Evolutionary conservation across 352 stramenopile species (phyloP).

Genomic region (Globisporangium solare): DNA sequence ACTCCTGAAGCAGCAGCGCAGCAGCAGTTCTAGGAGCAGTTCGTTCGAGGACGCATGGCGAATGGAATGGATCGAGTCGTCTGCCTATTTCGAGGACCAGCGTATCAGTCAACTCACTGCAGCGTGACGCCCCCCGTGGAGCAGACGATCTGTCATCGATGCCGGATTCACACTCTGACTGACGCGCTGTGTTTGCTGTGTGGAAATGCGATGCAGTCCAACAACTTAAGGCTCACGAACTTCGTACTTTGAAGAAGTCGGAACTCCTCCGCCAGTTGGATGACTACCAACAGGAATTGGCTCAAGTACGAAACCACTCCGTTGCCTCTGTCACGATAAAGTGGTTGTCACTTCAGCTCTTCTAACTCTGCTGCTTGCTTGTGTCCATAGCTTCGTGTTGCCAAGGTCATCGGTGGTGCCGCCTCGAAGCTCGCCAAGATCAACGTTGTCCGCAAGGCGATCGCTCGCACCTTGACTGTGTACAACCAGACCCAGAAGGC

Average conservation of each 20-base stretch:
- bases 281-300: slow-evolving; percentile 98
- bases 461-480: slow-evolving; percentile 98
- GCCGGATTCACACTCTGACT: slow-evolving; percentile 8
- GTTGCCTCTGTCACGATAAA: not conserved
- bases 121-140: not conserved
- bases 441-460: slow-evolving; percentile 98
- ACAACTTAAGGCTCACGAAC: slow-evolving; percentile 97
- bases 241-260: slow-evolving; percentile 96
- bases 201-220: slow-evolving; percentile 40
- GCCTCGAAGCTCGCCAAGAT: slow-evolving; percentile 99
- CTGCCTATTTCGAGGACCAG: not conserved
- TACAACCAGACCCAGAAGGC: slow-evolving; percentile 99
- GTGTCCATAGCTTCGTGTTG: slow-evolving; percentile 90
- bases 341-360: too few relatives aligned
- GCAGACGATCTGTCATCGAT: not conserved
- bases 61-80: slow-evolving; percentile 7
- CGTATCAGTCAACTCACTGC: not conserved
- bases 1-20: not conserved
- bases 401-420: slow-evolving; percentile 98
- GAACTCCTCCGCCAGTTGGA: slow-evolving; percentile 98
- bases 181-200: slow-evolving; percentile 18
- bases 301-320: slow-evolving; percentile 35
- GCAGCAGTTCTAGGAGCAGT: not conserved
- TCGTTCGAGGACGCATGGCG: not conserved
- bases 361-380: not conserved